Percentiles rank a stretch among this genome's conserved stretches.
These are phyloP conservation scores for Hypoxylon sp. DNA, from an alignment of 2,329 filamentous ascomycete genomes.

Conservation along the genomic window DNA sequence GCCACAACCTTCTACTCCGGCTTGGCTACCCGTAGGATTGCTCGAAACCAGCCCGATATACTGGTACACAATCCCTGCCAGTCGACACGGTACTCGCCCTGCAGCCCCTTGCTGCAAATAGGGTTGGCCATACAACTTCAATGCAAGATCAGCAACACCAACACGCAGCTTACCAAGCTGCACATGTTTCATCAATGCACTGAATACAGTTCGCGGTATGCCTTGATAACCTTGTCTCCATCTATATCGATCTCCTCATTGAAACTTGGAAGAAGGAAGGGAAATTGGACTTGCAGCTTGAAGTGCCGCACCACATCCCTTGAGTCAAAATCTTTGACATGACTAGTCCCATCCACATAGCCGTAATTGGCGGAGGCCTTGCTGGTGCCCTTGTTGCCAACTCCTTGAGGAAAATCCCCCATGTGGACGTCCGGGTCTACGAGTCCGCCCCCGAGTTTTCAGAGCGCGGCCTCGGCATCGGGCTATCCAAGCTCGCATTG, in stretches of 20 bases:
- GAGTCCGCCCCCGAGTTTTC: conserved; percentile 26
- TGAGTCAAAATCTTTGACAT: neutral
- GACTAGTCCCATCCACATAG: conserved; percentile 13
- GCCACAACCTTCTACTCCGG: neutral
- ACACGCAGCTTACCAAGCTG: neutral
- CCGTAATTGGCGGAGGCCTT: conserved; percentile 20
- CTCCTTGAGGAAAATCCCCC: conserved; percentile 3
- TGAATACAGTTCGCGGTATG: neutral
- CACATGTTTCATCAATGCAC: neutral
- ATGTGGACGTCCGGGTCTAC: conserved; percentile 15
- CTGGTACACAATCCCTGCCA: neutral
- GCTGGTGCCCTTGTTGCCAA: conserved; percentile 15
- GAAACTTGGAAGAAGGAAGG: neutral
- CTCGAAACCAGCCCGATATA: neutral
- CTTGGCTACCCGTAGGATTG: neutral
- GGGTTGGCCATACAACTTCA: neutral
- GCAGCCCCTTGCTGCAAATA: neutral
- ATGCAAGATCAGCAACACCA: neutral
- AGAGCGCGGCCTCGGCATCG: conserved; percentile 17
- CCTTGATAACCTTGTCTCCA: neutral
- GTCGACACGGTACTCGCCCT: too few species aligned
- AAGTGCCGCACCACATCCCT: neutral
- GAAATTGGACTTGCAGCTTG: neutral
- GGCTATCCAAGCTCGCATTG: conserved; percentile 1
- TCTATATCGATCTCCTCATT: neutral